Evolutionary conservation across 2,329 filamentous ascomycete genomes (phyloP).

Genomic region (Botryotinia convoluta): DNA sequence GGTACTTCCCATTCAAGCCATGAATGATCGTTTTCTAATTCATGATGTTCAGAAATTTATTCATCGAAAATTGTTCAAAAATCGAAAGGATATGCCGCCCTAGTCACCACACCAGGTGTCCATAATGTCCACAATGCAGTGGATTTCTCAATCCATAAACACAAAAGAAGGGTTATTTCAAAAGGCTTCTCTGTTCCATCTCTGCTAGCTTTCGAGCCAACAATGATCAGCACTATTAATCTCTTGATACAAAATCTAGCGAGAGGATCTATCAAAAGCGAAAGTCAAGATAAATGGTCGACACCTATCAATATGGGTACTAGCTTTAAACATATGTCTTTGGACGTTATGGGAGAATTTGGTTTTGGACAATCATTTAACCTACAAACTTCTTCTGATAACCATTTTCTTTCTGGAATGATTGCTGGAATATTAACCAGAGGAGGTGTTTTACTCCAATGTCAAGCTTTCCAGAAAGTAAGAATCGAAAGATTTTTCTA

Average conservation of each 20-base stretch:
- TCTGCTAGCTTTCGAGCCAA: not conserved
- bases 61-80: not conserved
- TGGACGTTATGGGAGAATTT: not conserved
- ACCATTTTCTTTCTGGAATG: not conserved
- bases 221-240: not conserved
- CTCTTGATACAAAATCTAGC: not conserved
- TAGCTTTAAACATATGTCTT: not conserved
- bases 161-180: not conserved
- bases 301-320: not conserved
- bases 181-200: not conserved
- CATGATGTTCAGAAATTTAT: not conserved
- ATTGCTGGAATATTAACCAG: not conserved
- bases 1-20: not conserved
- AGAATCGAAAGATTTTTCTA: not conserved
- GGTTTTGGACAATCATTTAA: not conserved
- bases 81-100: not conserved
- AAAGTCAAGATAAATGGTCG: not conserved
- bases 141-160: not conserved
- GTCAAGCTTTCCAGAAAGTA: not conserved
- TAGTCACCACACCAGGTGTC: not conserved
- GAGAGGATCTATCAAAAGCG: not conserved
- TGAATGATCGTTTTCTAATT: not conserved
- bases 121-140: not conserved
- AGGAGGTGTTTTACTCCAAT: not conserved
- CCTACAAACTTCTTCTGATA: not conserved